A percentile compares a stretch with the other conserved stretches of the same genome.
Evolutionary conservation across 805 yeast species (phyloP).

Genomic region (Torulaspora franciscae): DNA sequence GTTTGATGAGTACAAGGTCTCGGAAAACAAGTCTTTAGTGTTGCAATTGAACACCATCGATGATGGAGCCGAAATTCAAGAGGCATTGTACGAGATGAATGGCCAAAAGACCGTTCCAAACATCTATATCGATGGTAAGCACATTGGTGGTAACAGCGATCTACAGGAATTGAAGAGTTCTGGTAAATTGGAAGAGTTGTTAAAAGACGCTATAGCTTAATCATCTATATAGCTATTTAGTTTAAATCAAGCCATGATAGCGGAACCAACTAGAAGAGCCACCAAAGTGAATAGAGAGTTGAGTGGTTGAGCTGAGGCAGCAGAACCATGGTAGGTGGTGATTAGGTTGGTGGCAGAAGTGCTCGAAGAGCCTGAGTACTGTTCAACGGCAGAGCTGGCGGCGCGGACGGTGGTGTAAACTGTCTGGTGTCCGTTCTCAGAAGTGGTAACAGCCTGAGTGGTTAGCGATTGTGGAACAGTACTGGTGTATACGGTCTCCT

Average conservation of each 20-base stretch:
- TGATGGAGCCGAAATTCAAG: constrained; percentile 82
- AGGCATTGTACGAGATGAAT: constrained; percentile 66
- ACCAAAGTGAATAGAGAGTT: constrained; percentile 1
- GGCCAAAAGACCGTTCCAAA: constrained; percentile 95
- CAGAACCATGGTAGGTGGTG: constrained; percentile 9
- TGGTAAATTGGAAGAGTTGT: constrained; percentile 51
- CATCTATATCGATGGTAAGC: constrained; percentile 83
- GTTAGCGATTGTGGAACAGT: constrained; percentile 11
- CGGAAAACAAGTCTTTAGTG: constrained; percentile 37
- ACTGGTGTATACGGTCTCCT: constrained; percentile 12
- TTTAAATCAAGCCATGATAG: not conserved
- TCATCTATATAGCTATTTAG: not conserved
- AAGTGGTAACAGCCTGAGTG: constrained; percentile 10
- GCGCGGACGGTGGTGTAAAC: constrained; percentile 15
- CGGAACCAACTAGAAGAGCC: constrained; percentile 6
- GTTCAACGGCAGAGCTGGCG: constrained; percentile 2
- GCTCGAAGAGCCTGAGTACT: not conserved
- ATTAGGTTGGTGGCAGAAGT: not conserved
- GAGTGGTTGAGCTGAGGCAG: constrained; percentile 2
- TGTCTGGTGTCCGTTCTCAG: constrained; percentile 4
- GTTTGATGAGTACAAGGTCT: constrained; percentile 41
- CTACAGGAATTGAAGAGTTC: constrained; percentile 62
- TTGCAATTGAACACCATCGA: constrained; percentile 45
- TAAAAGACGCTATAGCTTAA: constrained; percentile 21
- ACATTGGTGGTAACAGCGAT: constrained; percentile 93